These are phyloP conservation scores for Casaregolazyma suthepensis DNA, from an alignment of 1,139 yeast species.

Conservation along the genomic window DNA sequence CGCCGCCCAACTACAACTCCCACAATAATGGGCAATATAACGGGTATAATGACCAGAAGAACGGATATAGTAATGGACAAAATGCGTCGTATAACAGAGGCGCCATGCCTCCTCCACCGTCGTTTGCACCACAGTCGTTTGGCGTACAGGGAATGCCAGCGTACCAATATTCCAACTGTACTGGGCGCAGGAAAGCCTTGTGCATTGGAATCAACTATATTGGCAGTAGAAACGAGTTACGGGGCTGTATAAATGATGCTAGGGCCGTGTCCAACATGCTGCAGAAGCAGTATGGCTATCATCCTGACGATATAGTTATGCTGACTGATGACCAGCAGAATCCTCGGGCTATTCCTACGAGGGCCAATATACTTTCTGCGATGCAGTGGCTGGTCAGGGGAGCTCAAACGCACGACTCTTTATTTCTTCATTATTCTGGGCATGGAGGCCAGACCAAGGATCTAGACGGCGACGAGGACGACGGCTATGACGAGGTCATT, in stretches of 20 bases:
- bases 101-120: slow-evolving; percentile 26
- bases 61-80: slow-evolving; percentile 2
- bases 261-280: slow-evolving; percentile 34
- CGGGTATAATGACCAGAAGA: slow-evolving; percentile 5
- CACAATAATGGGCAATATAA: slow-evolving; percentile 23
- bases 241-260: slow-evolving; percentile 76
- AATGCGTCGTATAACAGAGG: slow-evolving; percentile 15
- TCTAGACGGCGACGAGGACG: slow-evolving; percentile 83
- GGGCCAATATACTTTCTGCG: slow-evolving; percentile 72
- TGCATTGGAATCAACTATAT: slow-evolving; percentile 82
- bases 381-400: slow-evolving; percentile 86
- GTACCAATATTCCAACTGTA: slow-evolving; percentile 69
- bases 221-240: slow-evolving; percentile 61
- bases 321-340: slow-evolving; percentile 71
- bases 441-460: slow-evolving; percentile 88
- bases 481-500: slow-evolving; percentile 83
- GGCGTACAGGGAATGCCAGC: slow-evolving; percentile 32
- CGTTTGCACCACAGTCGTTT: slow-evolving; percentile 35
- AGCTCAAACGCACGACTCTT: slow-evolving; percentile 68
- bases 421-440: slow-evolving; percentile 81
- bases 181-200: slow-evolving; percentile 74
- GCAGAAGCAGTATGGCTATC: slow-evolving; percentile 56
- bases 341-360: slow-evolving; percentile 63
- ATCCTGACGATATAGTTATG: slow-evolving; percentile 73
- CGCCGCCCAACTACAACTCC: slow-evolving; percentile 16